Evolutionary conservation across 2,329 filamentous ascomycete species (phyloP), one percentile per base, ranked within the genome.

Genomic region (Phoma sp.): DNA sequence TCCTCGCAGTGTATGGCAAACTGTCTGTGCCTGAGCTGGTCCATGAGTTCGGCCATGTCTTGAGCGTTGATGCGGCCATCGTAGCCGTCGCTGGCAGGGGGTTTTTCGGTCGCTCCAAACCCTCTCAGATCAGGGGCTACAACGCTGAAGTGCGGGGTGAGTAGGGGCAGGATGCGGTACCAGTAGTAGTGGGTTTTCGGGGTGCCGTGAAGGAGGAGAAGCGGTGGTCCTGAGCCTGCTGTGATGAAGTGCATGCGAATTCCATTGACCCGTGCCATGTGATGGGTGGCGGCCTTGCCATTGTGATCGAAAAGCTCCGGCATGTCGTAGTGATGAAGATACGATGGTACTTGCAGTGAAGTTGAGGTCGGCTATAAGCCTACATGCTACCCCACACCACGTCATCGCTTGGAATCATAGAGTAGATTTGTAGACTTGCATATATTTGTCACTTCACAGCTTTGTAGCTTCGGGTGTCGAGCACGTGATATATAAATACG

Each of bases 1-100:
- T 63, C 60, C 43, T 65, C 60, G 88, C 93, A 22, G 78, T 96
- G 54, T 86, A 90, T 65, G 84, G 90, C 39, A 88, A 93, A 74
- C 88, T 93, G 76, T 91, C 88, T 71, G 84, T 95, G 60, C 89
- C 91, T 55, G 2, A 62, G 58, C 22, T 58, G 53, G 5, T 43
- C 35, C 63, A 76, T 76, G 40, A 76, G 55, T 6, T 73, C 68
- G 7, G 62, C 66, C 38, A 76, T 69, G 57, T 76, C 73, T 6
- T 70, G 63, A 3, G 71, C 74, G 27, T 75, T 73, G 33, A 70
- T 71, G 17, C 67, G 68, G 21, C 67, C 73, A 52, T 75, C 72
- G 58, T 77, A 77, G 38, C 74, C 73, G 4, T 72, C 72, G 29
- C 51, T 61, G 4, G 72, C 68, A 0, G 74, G 74, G 0, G 74